Evolutionary conservation across 257 asterid genomes (phyloP), one percentile per base, ranked within the genome.

Genomic region (Craterostigma plantagineum): DNA sequence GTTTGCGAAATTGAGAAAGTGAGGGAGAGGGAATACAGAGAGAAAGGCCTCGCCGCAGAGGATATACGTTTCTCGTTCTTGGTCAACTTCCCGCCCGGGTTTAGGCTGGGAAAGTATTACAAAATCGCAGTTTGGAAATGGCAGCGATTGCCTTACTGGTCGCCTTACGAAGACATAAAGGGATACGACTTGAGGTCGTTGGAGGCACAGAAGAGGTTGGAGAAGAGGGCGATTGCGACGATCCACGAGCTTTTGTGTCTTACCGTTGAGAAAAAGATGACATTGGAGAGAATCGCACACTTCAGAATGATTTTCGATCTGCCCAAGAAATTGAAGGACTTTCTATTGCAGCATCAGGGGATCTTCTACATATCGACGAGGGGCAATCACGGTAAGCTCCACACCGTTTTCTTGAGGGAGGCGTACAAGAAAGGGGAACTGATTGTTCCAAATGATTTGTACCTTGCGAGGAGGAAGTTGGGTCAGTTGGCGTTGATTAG

Each of bases 131-230:
- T 84, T 16, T 80, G 96, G 96, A 80, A 84, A 34, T 80, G 96
- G 96, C 93, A 84, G 71, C 75, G 93, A 70, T 49, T 80, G 58
- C 96, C 96, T 3, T 84, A 84, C 51, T 84, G 96, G 93, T 84
- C 92, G 3, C 96, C 96, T 0, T 80, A 80, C 38, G 96, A 80
- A 61, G 75, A 84, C 44, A 57, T 77, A 10, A 76, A 82, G 0
- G 87, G 84, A 37, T 80, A 76, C 34, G 96, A 84, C 54, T 54
- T 80, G 63, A 68, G 93, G 60, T 80, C 96, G 2, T 54, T 84
- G 16, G 96, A 84, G 65, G 93, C 96, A 4, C 92, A 80, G 34
- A 80, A 64, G 68, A 66, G 93, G 59, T 74, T 80, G 96, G 96
- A 84, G 74, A 84, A 84, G 64, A 65, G 92, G 57, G 93, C 78